Conservation (phyloP, 352 stramenopile genomes). For the Phytophthora citricola region DNA sequence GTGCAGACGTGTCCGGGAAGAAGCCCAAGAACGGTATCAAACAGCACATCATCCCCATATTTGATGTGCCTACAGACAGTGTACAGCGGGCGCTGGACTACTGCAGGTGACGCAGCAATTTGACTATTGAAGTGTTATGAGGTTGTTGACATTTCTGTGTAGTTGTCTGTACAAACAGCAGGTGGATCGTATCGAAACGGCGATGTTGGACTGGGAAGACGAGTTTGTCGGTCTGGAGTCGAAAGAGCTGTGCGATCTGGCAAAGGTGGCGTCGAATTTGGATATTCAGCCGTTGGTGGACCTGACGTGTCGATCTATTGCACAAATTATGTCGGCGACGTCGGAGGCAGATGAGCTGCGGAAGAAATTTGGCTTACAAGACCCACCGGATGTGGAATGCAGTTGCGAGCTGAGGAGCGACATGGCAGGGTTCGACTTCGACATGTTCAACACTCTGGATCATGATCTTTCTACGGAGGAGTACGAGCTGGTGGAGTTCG, state of each 20-base stretch:
- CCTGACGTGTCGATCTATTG: slow-evolving; percentile 81
- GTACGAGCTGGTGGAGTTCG: slow-evolving; percentile 83
- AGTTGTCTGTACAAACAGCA: slow-evolving; percentile 84
- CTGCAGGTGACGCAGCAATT: slow-evolving; percentile 49
- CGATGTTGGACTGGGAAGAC: slow-evolving; percentile 72
- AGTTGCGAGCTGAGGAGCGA: slow-evolving; percentile 61
- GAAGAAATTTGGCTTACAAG: slow-evolving; percentile 81
- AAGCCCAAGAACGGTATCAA: slow-evolving; percentile 59
- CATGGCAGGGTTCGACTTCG: slow-evolving; percentile 78
- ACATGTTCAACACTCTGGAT: slow-evolving; percentile 81
- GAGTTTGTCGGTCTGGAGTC: slow-evolving; percentile 77
- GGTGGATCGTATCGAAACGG: slow-evolving; percentile 63
- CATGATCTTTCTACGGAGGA: slow-evolving; percentile 81
- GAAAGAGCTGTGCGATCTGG: slow-evolving; percentile 80
- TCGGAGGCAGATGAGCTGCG: slow-evolving; percentile 77
- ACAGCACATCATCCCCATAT: slow-evolving; percentile 79
- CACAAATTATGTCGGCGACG: slow-evolving; percentile 86
- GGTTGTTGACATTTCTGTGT: slow-evolving; percentile 14
- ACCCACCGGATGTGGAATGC: slow-evolving; percentile 50
- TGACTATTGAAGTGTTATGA: background rate
- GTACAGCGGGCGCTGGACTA: slow-evolving; percentile 78
- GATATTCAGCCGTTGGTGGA: slow-evolving; percentile 86
- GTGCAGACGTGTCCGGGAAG: slow-evolving; percentile 55
- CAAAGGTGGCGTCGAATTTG: slow-evolving; percentile 82
- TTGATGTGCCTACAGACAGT: slow-evolving; percentile 75